These are phyloP conservation scores for Sanghuangporus baumii DNA, from an alignment of 1,284 basidiomycete species.

Conservation along the genomic window DNA sequence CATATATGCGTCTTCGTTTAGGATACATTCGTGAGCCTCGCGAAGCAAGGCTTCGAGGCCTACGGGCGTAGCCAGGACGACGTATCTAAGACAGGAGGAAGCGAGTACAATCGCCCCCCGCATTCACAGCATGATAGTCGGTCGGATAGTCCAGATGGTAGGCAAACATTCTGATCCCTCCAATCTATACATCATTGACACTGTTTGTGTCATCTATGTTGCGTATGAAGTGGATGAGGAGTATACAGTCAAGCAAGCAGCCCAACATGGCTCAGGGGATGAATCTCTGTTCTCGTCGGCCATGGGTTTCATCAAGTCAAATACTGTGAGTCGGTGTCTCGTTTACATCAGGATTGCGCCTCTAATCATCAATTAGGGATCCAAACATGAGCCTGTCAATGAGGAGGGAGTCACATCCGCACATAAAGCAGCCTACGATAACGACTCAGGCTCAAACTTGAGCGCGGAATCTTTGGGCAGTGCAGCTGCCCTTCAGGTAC, in stretches of 20 bases:
- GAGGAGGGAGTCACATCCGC: conserved; percentile 55
- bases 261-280: conserved; percentile 40
- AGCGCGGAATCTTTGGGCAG: conserved; percentile 59
- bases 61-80: conserved; percentile 34
- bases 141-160: conserved; percentile 29
- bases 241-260: conserved; percentile 46
- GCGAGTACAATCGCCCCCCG: conserved; percentile 11
- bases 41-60: conserved; percentile 54
- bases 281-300: conserved; percentile 47
- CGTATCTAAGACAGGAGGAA: conserved; percentile 16
- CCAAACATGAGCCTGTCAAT: conserved; percentile 53
- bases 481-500: conserved; percentile 75
- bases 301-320: conserved; percentile 42
- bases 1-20: conserved; percentile 22
- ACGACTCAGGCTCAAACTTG: conserved; percentile 44
- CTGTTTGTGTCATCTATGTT: neutral
- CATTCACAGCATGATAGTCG: conserved; percentile 14
- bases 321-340: conserved; percentile 35
- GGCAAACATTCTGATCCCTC: conserved; percentile 17
- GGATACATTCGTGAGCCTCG: conserved; percentile 63
- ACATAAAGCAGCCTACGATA: conserved; percentile 47
- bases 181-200: neutral
- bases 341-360: neutral
- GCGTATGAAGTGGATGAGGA: conserved; percentile 48
- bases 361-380: conserved; percentile 29